Evolutionary conservation across 164 flowering plant genomes (phyloP), one percentile per base, ranked within the genome.

Genomic region (Chloranthus sessilifolius): DNA sequence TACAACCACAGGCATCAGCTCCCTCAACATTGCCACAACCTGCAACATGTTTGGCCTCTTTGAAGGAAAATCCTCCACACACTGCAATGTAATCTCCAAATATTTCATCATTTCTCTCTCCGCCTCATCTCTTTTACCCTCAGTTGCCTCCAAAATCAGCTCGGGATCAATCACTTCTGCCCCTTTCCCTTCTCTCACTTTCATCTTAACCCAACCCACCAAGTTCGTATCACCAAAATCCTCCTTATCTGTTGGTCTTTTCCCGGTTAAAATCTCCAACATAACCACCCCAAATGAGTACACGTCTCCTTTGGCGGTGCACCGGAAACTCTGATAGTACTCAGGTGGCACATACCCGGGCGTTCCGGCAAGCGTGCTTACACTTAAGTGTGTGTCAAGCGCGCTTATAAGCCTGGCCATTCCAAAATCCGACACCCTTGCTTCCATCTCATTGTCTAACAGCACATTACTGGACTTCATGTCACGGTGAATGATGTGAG

Each of bases 41-140:
- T 86, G 86, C 71, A 86, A 55, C 95, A 86, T 90, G 50, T 62
- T 90, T 11, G 94, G 95, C 82, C 97, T 65, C 60, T 59, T 82
- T 6, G 94, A 83, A 10, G 97, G 95, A 44, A 83, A 82, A 40
- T 90, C 97, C 24, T 90, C 90, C 1, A 90, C 90, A 63, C 95
- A 86, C 36, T 68, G 79, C 68, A 86, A 42, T 1, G 82, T 71
- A 40, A 86, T 76, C 42, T 84, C 87, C 59, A 90, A 53, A 25
- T 75, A 84, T 60, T 75, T 68, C 34, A 74, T 64, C 88, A 86
- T 82, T 68, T 90, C 90, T 40, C 67, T 74, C 25, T 75, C 72
- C 44, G 76, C 72, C 35, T 61, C 74, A 1, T 61, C 78, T 31
- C 66, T 77, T 56, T 61, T 31, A 68, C 76, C 27, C 63, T 66